Conservation (phyloP, 2,329 filamentous ascomycete species). For the Parascedosporium putredinis region DNA sequence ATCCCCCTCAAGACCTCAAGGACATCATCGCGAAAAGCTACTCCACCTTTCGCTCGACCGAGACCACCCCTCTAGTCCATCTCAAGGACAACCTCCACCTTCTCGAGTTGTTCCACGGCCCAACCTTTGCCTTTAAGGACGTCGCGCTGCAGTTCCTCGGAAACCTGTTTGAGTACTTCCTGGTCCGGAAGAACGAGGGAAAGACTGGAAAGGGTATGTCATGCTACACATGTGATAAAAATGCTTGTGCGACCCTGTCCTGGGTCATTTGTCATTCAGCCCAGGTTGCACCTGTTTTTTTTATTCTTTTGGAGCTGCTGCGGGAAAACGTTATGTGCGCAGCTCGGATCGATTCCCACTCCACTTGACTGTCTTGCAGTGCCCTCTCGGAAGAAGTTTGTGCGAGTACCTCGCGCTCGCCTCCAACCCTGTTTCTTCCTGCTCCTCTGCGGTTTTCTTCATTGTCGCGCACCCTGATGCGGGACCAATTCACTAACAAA, state of each 20-base stretch:
- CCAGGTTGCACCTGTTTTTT: no score
- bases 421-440: no score
- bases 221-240: neutral
- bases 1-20: slow-evolving; percentile 74
- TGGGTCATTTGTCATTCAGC: neutral
- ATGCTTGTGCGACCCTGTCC: neutral
- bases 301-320: no score
- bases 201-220: slow-evolving; percentile 46
- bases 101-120: slow-evolving; percentile 92
- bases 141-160: slow-evolving; percentile 78
- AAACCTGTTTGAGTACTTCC: slow-evolving; percentile 90
- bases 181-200: slow-evolving; percentile 60
- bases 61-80: slow-evolving; percentile 71
- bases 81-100: slow-evolving; percentile 65
- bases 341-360: no score
- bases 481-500: slow-evolving; percentile 15
- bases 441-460: no score
- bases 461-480: no score
- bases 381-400: neutral
- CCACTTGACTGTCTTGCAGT: neutral
- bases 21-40: slow-evolving; percentile 79
- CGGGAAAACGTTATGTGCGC: no score
- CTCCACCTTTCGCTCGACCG: slow-evolving; percentile 70
- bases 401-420: no score
- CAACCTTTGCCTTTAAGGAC: slow-evolving; percentile 93